Evolutionary conservation across 495 filamentous ascomycete species (phyloP).

Genomic region (Bombardia bombarda): DNA sequence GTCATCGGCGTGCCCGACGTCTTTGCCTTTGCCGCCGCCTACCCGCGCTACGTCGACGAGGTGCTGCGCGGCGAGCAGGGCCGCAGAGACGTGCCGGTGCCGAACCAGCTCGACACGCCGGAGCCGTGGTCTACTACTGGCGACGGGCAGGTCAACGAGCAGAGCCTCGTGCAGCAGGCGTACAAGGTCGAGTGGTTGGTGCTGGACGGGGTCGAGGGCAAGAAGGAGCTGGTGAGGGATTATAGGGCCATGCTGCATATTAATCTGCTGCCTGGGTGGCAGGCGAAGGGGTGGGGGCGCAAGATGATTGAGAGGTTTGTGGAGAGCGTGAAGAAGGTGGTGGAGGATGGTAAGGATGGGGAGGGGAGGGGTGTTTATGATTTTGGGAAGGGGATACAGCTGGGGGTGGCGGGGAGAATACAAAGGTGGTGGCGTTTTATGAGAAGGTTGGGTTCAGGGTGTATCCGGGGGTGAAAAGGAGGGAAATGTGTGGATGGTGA

Average conservation of each 20-base stretch:
- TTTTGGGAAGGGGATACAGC: conserved; percentile 25
- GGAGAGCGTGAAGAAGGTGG: conserved; percentile 19
- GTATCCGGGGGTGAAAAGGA: conserved; percentile 23
- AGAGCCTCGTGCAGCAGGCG: conserved; percentile 23
- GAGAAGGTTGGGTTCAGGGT: conserved; percentile 32
- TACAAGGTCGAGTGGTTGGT: conserved; percentile 27
- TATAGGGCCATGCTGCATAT: conserved; percentile 37
- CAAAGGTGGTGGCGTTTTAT: conserved; percentile 35
- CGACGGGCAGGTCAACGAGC: conserved; percentile 16
- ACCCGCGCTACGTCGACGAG: conserved; percentile 20
- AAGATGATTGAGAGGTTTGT: conserved; percentile 30
- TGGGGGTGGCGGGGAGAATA: conserved; percentile 34
- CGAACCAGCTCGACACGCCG: conserved; percentile 11
- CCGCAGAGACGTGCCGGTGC: conserved; percentile 10
- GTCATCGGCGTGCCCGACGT: conserved; percentile 32
- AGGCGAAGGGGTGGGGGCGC: conserved; percentile 30
- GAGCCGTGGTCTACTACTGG: conserved; percentile 13
- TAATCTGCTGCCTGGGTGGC: conserved; percentile 26
- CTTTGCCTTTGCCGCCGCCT: conserved; percentile 17
- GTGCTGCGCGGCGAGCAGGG: conserved; percentile 19
- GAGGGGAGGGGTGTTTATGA: conserved; percentile 16
- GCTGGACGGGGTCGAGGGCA: conserved; percentile 19
- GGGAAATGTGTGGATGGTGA: conserved; percentile 34
- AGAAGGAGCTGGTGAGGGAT: conserved; percentile 18
- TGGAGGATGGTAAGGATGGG: too few species aligned